These are phyloP conservation scores for Sechiopsis laciniata DNA, from an alignment of 306 rosid species.

Conservation along the genomic window DNA sequence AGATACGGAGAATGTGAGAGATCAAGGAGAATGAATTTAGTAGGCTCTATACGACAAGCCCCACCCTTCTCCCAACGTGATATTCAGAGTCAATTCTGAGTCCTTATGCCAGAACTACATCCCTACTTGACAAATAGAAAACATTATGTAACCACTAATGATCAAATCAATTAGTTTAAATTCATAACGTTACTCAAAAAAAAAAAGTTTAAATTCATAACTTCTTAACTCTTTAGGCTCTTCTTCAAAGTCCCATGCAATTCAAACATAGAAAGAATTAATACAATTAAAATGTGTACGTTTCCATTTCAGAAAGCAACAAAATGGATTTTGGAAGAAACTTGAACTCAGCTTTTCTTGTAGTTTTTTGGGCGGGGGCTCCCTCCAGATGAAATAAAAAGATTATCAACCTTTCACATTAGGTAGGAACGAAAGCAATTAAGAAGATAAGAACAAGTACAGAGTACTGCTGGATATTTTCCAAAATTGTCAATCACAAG, in stretches of 20 bases:
- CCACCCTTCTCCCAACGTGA: not conserved
- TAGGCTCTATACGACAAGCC: not conserved
- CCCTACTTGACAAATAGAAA: not conserved
- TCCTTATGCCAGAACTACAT: not conserved
- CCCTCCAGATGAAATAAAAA: not conserved
- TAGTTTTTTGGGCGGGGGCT: not conserved
- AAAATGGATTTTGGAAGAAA: not conserved
- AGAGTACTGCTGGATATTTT: not conserved
- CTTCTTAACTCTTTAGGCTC: not conserved
- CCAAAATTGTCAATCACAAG: not conserved
- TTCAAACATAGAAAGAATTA: not conserved
- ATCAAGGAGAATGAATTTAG: not conserved
- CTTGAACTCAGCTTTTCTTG: not conserved
- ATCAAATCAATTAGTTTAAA: not conserved
- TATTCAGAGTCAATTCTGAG: not conserved
- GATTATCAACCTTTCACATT: not conserved
- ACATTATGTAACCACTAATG: slow-evolving; percentile 3
- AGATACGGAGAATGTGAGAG: not conserved
- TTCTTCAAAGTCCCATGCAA: slow-evolving; percentile 6
- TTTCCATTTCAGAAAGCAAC: not conserved
- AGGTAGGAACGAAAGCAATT: slow-evolving; percentile 3
- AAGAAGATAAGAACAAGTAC: not conserved
- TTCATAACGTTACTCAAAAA: too few species aligned
- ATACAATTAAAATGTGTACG: not conserved
- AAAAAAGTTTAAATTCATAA: not conserved